These are phyloP conservation scores for Deinandra increscens DNA, from an alignment of 129 eudicot genomes.

Conservation along the genomic window DNA sequence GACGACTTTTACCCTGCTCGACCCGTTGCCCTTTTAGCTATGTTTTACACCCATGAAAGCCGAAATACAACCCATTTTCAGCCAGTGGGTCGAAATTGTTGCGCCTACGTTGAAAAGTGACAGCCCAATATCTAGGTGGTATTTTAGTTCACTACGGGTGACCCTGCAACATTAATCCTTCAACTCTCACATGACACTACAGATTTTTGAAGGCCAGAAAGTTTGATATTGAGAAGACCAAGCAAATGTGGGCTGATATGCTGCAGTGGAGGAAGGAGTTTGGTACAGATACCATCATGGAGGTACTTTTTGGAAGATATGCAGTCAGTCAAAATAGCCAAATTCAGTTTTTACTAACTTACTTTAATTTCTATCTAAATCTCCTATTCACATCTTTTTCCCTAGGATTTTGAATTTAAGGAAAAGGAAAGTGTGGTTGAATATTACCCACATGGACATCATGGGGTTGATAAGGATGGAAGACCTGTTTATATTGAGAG, in stretches of 20 bases:
- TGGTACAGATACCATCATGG: constrained; percentile 78
- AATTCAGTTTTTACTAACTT: not conserved
- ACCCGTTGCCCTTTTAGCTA: too few relatives aligned
- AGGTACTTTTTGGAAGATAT: constrained; percentile 42
- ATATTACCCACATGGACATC: constrained; percentile 97
- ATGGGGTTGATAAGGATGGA: constrained; percentile 97
- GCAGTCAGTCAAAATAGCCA: not conserved
- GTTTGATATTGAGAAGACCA: constrained; percentile 84
- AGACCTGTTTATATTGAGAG: constrained; percentile 85
- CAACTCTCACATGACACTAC: constrained; percentile 5
- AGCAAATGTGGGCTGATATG: constrained; percentile 98
- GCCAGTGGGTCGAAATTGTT: not conserved
- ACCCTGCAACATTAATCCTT: not conserved
- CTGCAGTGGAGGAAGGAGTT: constrained; percentile 91
- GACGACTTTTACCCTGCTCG: not conserved
- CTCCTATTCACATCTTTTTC: not conserved
- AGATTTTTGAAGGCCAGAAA: constrained; percentile 95
- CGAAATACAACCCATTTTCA: not conserved
- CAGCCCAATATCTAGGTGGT: not conserved
- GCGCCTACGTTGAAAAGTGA: not conserved
- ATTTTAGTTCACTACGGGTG: not conserved
- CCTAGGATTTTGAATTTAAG: constrained; percentile 76
- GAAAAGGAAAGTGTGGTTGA: constrained; percentile 78
- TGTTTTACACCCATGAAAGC: not conserved
- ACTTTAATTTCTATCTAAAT: not conserved